Base-by-base conservation (phyloP, 805 yeast genomes). In the Myxozyma lipomycoides region DNA sequence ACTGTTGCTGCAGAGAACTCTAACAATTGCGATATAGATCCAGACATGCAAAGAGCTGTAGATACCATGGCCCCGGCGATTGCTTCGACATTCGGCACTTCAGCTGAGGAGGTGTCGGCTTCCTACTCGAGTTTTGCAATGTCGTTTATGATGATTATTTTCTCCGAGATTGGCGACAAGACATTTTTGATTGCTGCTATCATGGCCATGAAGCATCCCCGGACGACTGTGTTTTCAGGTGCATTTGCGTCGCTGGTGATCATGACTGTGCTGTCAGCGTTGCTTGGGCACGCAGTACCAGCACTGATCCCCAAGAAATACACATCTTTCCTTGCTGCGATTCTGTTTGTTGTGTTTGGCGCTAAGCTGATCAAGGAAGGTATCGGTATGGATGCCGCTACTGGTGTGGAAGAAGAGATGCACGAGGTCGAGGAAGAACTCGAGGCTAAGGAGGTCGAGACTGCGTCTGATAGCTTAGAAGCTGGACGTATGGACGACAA, bases 121-220 rank as follows among this genome's bases (percentile, higher is more conserved):
- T 32, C 37, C 36, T 50, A 46, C 45, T 43, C 44, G 43, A 46
- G 52, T 17, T 84, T 93, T 60, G 61, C 86, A 52, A 80, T 91
- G 83, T 79, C 98, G 1, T 72, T 83, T 30, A 79, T 91, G 15
- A 93, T 93, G 98, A 93, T 93, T 64, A 71, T 86, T 28, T 86
- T 89, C n/a, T 86, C 95, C 25, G 99, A 93, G 69, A 84, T 93
- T 52, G 98, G 98, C 52, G 99, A 93, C 68, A 93, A 93, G 72
- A 93, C 99, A 0, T 93, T 93, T 66, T 76, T 93, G 59, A 88
- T 93, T 62, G 97, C 98, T 32, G 98, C 97, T 1, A 75, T 93
- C 58, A 90, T 93, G 96, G 96, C 98, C 26, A 93, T 93, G 98
- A 86, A 87, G 65, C 83, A 89, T 69, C 79, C 90, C 18, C 78